Base-by-base conservation (phyloP, 345 rosid species). In the Laguncularia racemosa region DNA sequence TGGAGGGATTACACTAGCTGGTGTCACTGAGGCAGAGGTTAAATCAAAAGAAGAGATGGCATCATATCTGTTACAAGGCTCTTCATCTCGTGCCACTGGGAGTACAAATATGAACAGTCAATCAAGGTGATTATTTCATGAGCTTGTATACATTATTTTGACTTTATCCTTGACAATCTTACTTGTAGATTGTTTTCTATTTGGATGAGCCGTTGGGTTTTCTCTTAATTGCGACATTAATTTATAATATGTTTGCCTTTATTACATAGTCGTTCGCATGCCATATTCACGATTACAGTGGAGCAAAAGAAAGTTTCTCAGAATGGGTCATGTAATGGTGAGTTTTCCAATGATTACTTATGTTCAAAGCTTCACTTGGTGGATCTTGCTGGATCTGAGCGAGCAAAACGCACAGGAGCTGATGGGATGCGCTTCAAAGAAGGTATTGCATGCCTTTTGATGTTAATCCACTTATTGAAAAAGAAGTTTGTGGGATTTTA, bases 91-190 rank as follows among this genome's bases (percentile, higher is more conserved):
- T 50, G 99, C 99, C 19, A 93, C 99, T 57, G 99, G 78, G 15
- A 93, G 99, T 64, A 93, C 99, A 13, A 90, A 90, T 50, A 93
- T 93, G 99, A 90, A 93, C 64, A 93, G 89, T 64, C 99, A 90
- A 65, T 93, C 99, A 14, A 93, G 99, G 99, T 89, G 53, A 20
- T 17, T 28, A 14, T 59, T 58, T 44, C 17, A 23, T 51, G 46
- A 23, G n/a, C 0, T 18, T 51, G 16, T 44, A 26, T 62, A 4
- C 18, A 12, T 52, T 8, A 6, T 45, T 21, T 9, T 13, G 13
- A 26, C 20, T 33, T 33, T 33, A 1, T 33, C 7, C 40, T 33
- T 33, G 11, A 33, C 11, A 33, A 9, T 6, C 40, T 33, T 33
- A 33, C 40, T 9, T 33, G 10, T 9, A 33, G 40, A 33, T 33